Base-by-base conservation (phyloP, 192 early-diverging fungal species). In the Backusella sp. region DNA sequence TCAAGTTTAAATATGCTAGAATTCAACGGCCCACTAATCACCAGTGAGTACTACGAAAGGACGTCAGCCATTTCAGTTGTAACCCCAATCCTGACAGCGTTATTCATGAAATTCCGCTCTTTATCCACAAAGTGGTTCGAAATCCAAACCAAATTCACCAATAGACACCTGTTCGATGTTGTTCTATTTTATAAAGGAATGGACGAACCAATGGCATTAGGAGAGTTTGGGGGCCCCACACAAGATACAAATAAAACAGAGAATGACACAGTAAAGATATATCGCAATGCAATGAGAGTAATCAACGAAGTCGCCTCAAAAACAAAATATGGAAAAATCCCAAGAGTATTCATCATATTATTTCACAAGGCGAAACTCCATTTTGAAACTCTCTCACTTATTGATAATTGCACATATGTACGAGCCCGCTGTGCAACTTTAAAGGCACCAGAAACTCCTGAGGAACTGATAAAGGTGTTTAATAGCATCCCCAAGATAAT, bases 51-150 rank as follows among this genome's bases (percentile, higher is more conserved):
- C 12, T 66, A 66, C 14, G 65, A 66, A 66, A 26, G 65, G 9
- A 66, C 65, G 4, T 66, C 26, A 30, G 65, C 23, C 1, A 32
- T 34, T 15, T 26, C 65, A 30, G 8, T 66, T 12, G 65, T 66
- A 15, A 11, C 28, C 11, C 30, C 65, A 9, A 30, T 66, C 28
- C 2, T 66, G 12, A 15, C 23, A 3, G 28, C 23, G 15, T 14
- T 66, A 8, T 66, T 66, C 9, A 66, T 32, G 30, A 66, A 34
- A 9, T 34, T 32, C 65, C 65, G 28, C 14, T 34, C 28, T 15
- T 66, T 66, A 3, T 66, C 65, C 3, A 66, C 65, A 32, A 66
- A 66, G 28, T 66, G 65, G 65, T 66, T 66, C 30, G 65, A 66
- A 15, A 66, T 66, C 9, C 30, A 66, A 15, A 32, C 65, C 15